These are phyloP conservation scores for Diaporthe destruens DNA, from an alignment of 2,329 filamentous ascomycete species.

Conservation along the genomic window DNA sequence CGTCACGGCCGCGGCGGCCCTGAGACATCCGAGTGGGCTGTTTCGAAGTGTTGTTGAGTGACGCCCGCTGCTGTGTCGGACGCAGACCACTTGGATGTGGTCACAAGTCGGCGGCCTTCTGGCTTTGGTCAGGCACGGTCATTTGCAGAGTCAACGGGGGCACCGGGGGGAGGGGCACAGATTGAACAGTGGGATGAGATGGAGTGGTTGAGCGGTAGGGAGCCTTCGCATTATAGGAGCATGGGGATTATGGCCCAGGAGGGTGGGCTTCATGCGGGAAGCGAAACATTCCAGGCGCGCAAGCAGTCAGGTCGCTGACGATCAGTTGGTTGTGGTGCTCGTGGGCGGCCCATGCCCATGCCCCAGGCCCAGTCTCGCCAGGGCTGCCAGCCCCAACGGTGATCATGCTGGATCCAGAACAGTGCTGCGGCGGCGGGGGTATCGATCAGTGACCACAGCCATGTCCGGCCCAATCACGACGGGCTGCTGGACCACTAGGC, in stretches of 20 bases:
- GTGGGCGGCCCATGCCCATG: constrained; percentile 21
- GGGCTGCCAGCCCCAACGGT: constrained; percentile 13
- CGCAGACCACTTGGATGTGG: constrained; percentile 23
- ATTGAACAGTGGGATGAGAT: constrained; percentile 9
- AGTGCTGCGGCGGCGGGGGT: constrained; percentile 12
- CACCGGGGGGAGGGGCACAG: neutral
- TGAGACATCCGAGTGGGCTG: constrained; percentile 34
- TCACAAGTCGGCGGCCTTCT: constrained; percentile 33
- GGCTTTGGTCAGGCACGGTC: neutral
- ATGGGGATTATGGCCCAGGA: constrained; percentile 18
- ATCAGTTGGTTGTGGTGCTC: constrained; percentile 9
- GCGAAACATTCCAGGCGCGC: constrained; percentile 34
- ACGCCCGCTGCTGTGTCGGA: constrained; percentile 32
- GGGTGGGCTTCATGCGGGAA: constrained; percentile 32
- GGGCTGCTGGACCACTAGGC: constrained; percentile 1
- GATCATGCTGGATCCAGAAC: constrained; percentile 32
- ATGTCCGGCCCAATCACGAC: constrained; percentile 21
- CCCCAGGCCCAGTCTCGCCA: constrained; percentile 19
- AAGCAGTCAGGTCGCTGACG: constrained; percentile 24
- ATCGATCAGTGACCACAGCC: constrained; percentile 14
- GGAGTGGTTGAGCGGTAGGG: constrained; percentile 23
- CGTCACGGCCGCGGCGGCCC: constrained; percentile 32
- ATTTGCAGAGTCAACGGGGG: constrained; percentile 7
- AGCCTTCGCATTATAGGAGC: constrained; percentile 27
- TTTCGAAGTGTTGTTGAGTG: constrained; percentile 30